Percentiles rank a stretch among this genome's conserved stretches.
Evolutionary conservation across 371 early-diverging fungal species (phyloP).

Genomic region (Blakeslea trispora): DNA sequence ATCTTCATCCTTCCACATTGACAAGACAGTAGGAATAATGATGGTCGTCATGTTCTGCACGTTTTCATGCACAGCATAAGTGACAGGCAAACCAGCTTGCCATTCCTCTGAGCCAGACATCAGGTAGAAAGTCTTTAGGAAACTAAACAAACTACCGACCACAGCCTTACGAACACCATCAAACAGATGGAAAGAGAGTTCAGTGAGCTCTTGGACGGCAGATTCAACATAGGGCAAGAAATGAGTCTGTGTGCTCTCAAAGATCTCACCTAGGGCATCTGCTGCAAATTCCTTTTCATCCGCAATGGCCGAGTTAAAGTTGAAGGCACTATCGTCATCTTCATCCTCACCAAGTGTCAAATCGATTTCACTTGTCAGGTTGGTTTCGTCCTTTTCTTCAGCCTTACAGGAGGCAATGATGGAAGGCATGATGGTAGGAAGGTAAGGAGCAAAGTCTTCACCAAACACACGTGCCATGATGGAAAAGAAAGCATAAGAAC

Average conservation of each 20-base stretch:
- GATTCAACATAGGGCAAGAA: constrained; percentile 87
- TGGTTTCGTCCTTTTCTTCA: constrained; percentile 64
- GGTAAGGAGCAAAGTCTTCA: constrained; percentile 78
- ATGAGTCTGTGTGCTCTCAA: constrained; percentile 70
- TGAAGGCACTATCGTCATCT: constrained; percentile 51
- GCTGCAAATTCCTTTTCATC: constrained; percentile 93
- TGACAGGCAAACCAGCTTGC: constrained; percentile 71
- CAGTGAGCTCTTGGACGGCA: constrained; percentile 62
- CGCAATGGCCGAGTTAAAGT: constrained; percentile 81
- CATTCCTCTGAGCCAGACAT: constrained; percentile 69
- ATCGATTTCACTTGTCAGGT: constrained; percentile 49
- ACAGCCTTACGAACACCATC: constrained; percentile 87
- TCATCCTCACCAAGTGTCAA: constrained; percentile 43
- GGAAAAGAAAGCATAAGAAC: constrained; percentile 85
- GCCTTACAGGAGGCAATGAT: constrained; percentile 73
- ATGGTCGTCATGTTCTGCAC: constrained; percentile 69
- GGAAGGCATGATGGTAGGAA: constrained; percentile 75
- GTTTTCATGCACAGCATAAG: constrained; percentile 72
- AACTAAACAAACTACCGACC: constrained; percentile 69
- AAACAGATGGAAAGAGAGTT: constrained; percentile 69
- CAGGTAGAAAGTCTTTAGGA: constrained; percentile 72
- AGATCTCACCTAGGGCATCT: constrained; percentile 84
- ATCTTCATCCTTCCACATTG: constrained; percentile 81
- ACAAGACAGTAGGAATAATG: constrained; percentile 70
- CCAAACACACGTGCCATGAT: constrained; percentile 81